Conservation (phyloP, 345 rosid genomes). For the Mercurialis annua region DNA sequence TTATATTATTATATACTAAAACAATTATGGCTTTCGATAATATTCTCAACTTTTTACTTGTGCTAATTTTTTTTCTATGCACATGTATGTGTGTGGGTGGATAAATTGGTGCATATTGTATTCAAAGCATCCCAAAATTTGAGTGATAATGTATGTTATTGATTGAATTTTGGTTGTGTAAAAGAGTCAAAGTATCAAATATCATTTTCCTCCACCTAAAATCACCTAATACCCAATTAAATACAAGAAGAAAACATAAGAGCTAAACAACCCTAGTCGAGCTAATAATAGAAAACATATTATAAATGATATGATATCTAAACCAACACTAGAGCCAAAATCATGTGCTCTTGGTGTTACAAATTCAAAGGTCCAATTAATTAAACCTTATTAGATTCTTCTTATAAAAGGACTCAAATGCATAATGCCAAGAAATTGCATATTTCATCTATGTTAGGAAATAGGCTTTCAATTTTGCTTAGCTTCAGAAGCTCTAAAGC, state of each 20-base stretch:
- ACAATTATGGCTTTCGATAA: too few relatives aligned
- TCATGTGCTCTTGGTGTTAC: conserved; percentile 32
- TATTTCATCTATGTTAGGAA: conserved; percentile 23
- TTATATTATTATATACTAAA: too few relatives aligned
- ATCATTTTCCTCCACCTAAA: conserved; percentile 25
- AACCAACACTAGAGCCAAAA: conserved; percentile 17
- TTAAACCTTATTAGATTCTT: conserved; percentile 17
- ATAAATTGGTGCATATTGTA: background rate
- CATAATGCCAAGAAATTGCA: conserved; percentile 34
- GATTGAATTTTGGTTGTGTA: background rate
- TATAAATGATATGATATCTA: conserved; percentile 12
- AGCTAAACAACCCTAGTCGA: conserved; percentile 29
- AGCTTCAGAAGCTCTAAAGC: conserved; percentile 24
- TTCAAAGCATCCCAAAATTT: background rate
- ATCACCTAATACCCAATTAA: conserved; percentile 50
- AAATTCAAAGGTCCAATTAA: conserved; percentile 3
- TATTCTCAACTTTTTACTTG: background rate
- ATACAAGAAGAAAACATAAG: conserved; percentile 45
- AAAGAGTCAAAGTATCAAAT: background rate
- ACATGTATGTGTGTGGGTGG: background rate
- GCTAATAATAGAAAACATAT: conserved; percentile 14
- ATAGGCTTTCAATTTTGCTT: conserved; percentile 28
- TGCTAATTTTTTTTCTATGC: background rate
- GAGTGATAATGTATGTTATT: background rate
- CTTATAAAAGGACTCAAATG: conserved; percentile 25